Evolutionary conservation across 2,329 filamentous ascomycete genomes (phyloP), one percentile per base, ranked within the genome.

Genomic region (Monosporascus sp.): DNA sequence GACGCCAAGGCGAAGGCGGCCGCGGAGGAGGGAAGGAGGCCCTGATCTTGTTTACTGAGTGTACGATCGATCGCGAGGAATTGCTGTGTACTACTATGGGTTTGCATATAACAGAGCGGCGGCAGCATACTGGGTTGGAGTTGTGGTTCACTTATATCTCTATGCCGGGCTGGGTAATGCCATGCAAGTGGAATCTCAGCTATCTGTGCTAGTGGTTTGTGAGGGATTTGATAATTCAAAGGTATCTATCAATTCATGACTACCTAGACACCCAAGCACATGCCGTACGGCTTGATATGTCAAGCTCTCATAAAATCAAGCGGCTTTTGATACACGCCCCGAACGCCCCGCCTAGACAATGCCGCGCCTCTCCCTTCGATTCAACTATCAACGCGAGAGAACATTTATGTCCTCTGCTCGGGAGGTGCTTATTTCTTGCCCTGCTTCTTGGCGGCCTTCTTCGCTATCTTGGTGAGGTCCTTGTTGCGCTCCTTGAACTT

Each of bases 1-100:
- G 60, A 60, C 45, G 57, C 58, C 5, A 71, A 70, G 61, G 66
- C 65, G 62, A 58, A 68, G 56, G 51, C 57, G 2, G 52, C 51
- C 28, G 64, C 65, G 55, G 56, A 56, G 20, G 54, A 60, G 52
- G 68, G 63, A 40, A 57, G 56, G 52, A 53, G 47, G 48, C 18
- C 51, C 48, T 54, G 46, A 56, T 51, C 40, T 26, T 9, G 44
- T 31, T 17, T 20, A 14, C 9, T n/a, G 9, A 4, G 20, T 40
- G 5, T 14, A 28, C 22, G 20, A 54, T 51, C 20, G 43, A 51
- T 8, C 52, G 51, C 18, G 47, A 51, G 6, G 24, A 28, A 20
- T 31, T 26, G 24, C 15, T 52, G 51, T 54, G 56, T 37, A 51
- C 55, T 51, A 51, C 35, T 51, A 52, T 31, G 28, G 37, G 54